Evolutionary conservation across 176 grass and related monocot genomes (phyloP), one percentile per base, ranked within the genome.

Genomic region (Thalia dealbata): DNA sequence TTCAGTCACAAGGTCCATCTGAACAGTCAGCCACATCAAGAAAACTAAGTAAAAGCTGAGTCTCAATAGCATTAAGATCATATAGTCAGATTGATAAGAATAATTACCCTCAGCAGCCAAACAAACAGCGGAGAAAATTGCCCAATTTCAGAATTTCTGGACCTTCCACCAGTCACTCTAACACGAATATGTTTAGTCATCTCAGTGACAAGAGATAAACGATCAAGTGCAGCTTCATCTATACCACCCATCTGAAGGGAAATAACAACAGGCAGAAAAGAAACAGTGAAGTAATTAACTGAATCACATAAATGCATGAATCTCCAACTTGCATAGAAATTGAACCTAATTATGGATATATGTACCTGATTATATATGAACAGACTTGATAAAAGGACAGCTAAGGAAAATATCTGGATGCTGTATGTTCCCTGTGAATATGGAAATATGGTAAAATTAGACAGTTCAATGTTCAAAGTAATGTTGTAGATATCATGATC

Each of bases 151-250:
- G 80, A 85, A 81, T 77, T 80, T 50, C 71, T 76, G 50, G 86
- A 38, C 32, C 32, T 38, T 38, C 32, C 80, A 73, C 83, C 83
- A 83, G 76, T 84, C 30, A 86, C 78, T 75, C 81, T 86, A 79
- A 92, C 82, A 71, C 89, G 89, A 71, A 92, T 86, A 81, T 92
- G 89, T 76, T 86, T 92, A 51, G 86, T 92, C 89, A 92, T 92
- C 79, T 92, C 89, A 79, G 89, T 92, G 81, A 92, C 85, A 78
- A 92, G 85, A 75, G 89, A 92, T 72, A 92, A 70, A 54, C 80
- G 83, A 83, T 92, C 89, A 75, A 92, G 81, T 54, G 83, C 89
- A 23, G 86, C 80, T 78, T 88, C 89, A 48, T 92, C 89, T 76
- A 92, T 92, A 42, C 89, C 89, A 79, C 89, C 89, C 89, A 92